phyloP scores from a whole-genome alignment of 495 filamentous ascomycete genomes.

The Penicillium chermesinum region DNA sequence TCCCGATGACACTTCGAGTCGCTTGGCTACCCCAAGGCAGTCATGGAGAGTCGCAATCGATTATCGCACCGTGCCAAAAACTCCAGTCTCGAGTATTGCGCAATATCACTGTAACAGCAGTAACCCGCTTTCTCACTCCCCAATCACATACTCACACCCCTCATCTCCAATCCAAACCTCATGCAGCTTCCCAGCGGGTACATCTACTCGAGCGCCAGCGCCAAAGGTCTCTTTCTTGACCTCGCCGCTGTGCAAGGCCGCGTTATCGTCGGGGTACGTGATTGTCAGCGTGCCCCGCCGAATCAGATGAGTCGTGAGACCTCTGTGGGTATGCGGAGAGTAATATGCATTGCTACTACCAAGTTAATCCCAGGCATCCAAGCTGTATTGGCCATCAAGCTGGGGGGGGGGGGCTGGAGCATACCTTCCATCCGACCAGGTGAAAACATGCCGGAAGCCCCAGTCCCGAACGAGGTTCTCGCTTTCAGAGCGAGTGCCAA shows the following conservation, averaged over 20 bases:
- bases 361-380: neutral
- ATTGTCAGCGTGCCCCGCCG: constrained; percentile 65
- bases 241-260: constrained; percentile 29
- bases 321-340: constrained; percentile 63
- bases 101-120: no score
- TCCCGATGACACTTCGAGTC: no score
- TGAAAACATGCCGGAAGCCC: constrained; percentile 74
- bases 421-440: constrained; percentile 74
- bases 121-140: constrained; percentile 49
- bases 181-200: constrained; percentile 64
- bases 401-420: constrained; percentile 13
- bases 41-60: no score
- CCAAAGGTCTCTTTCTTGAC: constrained; percentile 61
- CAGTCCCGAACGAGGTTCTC: constrained; percentile 67
- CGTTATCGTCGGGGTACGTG: constrained; percentile 63
- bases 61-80: no score
- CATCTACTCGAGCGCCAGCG: constrained; percentile 66
- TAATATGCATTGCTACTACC: constrained; percentile 62
- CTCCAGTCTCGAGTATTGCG: no score
- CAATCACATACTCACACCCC: constrained; percentile 84
- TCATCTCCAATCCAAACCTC: constrained; percentile 78
- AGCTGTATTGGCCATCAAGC: neutral
- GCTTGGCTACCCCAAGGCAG: no score
- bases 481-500: constrained; percentile 43
- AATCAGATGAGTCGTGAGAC: constrained; percentile 74